Percentiles rank a stretch among this genome's conserved stretches.
phyloP scores from a whole-genome alignment of 106 monocot genomes.

The Hemerocallis citrina region DNA sequence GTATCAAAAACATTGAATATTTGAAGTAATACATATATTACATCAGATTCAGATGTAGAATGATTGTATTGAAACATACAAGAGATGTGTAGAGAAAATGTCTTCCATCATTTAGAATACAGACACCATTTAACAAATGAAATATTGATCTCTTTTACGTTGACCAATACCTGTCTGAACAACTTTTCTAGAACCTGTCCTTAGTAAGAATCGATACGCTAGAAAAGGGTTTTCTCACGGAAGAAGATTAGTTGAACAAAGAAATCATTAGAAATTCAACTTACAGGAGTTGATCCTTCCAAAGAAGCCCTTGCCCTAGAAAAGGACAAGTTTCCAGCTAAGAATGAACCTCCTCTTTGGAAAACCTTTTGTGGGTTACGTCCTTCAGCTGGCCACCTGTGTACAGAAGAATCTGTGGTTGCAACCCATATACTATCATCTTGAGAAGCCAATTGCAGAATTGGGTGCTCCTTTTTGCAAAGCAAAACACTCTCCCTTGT shows the following conservation, averaged over 20 bases:
- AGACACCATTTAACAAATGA: no score
- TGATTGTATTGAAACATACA: background rate
- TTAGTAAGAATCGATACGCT: no score
- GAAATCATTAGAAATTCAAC: conserved; percentile 22
- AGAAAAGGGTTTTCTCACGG: no score
- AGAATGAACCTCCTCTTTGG: conserved; percentile 81
- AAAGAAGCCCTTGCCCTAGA: conserved; percentile 79
- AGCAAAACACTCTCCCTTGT: conserved; percentile 85
- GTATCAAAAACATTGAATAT: background rate
- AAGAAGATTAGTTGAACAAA: no score
- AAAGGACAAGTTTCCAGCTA: conserved; percentile 98
- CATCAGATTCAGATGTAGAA: background rate
- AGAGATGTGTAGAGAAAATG: no score
- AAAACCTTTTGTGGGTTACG: conserved; percentile 65
- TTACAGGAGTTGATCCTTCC: conserved; percentile 91
- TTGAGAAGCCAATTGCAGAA: conserved; percentile 74
- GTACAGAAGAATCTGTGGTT: conserved; percentile 84
- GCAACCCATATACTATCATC: conserved; percentile 94
- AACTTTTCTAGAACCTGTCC: no score
- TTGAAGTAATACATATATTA: background rate
- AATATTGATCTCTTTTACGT: no score
- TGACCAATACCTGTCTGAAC: no score
- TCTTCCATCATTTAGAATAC: no score
- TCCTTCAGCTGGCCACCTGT: conserved; percentile 86
- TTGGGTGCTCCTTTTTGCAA: conserved; percentile 79